A percentile compares a stretch with the other conserved stretches of the same genome.
These are phyloP conservation scores for Solanum gandarillasii DNA, from an alignment of 257 asterid genomes.

Conservation along the genomic window DNA sequence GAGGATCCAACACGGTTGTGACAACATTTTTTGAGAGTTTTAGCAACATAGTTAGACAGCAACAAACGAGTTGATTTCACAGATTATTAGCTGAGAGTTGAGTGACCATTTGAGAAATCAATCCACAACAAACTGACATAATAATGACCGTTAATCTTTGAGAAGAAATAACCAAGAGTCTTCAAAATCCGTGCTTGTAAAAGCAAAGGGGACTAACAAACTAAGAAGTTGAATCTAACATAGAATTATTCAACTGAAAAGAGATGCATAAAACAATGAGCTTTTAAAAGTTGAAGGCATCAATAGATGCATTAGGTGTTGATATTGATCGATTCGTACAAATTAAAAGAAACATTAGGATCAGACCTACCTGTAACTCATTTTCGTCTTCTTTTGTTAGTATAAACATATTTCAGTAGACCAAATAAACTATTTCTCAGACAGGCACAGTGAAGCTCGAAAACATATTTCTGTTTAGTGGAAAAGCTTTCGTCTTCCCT, in stretches of 20 bases:
- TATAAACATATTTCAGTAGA: neutral
- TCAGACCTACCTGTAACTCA: neutral
- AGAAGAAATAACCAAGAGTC: neutral
- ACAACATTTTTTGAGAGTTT: neutral
- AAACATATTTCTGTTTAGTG: neutral
- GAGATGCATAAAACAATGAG: neutral
- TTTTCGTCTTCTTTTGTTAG: neutral
- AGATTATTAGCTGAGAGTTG: neutral
- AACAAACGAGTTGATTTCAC: neutral
- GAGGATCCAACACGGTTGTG: neutral
- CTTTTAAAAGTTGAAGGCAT: neutral
- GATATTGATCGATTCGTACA: neutral
- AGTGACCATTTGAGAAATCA: neutral
- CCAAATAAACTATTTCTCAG: neutral
- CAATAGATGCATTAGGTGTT: neutral
- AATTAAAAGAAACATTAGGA: neutral
- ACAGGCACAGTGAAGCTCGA: neutral
- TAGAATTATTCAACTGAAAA: neutral
- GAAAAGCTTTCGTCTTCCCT: neutral
- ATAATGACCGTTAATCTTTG: neutral
- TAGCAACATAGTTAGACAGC: neutral
- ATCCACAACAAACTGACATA: neutral
- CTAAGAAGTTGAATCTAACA: neutral
- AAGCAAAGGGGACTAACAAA: neutral
- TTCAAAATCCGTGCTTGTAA: neutral